Conservation (phyloP, 2,329 filamentous ascomycete genomes). For the Clonostachys byssicola region DNA sequence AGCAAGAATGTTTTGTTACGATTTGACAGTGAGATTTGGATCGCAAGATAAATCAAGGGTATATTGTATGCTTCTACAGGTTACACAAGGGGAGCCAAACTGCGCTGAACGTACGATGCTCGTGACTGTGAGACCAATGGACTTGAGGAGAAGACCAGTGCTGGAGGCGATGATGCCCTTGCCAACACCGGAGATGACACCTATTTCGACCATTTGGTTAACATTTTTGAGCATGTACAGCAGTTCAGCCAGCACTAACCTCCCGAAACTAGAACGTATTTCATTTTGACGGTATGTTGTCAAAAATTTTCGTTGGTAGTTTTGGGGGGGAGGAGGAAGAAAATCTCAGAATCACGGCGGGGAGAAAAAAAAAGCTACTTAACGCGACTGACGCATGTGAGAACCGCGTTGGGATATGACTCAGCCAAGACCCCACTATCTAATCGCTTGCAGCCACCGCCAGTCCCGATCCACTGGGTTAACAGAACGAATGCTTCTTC, state of each 20-base stretch:
- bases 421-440: too few species aligned
- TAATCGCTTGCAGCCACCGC: too few species aligned
- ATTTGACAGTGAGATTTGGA: not conserved
- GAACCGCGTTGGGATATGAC: too few species aligned
- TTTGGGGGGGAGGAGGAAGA: too few species aligned
- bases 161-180: slow-evolving; percentile 29
- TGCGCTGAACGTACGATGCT: slow-evolving; percentile 26
- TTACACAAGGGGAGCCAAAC: not conserved
- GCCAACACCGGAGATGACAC: slow-evolving; percentile 40
- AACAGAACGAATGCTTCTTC: too few species aligned
- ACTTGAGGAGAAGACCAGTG: slow-evolving; percentile 73
- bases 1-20: too few species aligned
- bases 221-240: not conserved
- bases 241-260: slow-evolving; percentile 37
- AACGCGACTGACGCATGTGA: too few species aligned
- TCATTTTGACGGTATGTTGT: slow-evolving; percentile 50
- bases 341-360: too few species aligned
- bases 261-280: slow-evolving; percentile 78
- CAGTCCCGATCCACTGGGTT: too few species aligned
- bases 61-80: not conserved
- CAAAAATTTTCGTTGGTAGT: too few species aligned
- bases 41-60: not conserved
- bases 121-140: slow-evolving; percentile 69
- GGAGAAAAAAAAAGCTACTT: too few species aligned
- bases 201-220: slow-evolving; percentile 9